A percentile compares a stretch with the other conserved stretches of the same genome.
Conservation (phyloP, 2,329 filamentous ascomycete species). For the Penicillium vulpinum region DNA sequence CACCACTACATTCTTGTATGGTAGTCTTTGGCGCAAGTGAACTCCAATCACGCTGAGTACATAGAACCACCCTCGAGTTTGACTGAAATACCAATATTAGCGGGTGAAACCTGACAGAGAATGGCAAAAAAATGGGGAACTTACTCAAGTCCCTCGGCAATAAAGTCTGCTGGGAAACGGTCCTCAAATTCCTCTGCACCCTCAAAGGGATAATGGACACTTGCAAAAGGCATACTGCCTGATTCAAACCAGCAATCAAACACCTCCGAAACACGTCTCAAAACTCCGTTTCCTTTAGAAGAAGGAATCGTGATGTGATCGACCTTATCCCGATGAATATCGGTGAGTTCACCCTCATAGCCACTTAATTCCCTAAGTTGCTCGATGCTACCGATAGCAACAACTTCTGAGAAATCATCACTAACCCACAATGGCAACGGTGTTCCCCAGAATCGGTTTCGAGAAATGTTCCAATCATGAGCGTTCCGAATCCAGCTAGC, state of each 20-base stretch:
- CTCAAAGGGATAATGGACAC: conserved; percentile 88
- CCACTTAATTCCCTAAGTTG: conserved; percentile 85
- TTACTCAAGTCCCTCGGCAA: conserved; percentile 67
- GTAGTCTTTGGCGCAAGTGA: conserved; percentile 78
- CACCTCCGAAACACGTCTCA: conserved; percentile 80
- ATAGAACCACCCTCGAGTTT: conserved; percentile 97
- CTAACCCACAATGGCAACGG: conserved; percentile 90
- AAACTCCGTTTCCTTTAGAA: conserved; percentile 78
- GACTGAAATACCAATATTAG: conserved; percentile 54
- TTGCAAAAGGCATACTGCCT: conserved; percentile 92
- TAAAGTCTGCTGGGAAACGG: conserved; percentile 88
- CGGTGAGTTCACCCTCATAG: conserved; percentile 77
- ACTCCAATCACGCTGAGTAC: conserved; percentile 85
- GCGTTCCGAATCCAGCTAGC: conserved; percentile 89
- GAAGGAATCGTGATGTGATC: conserved; percentile 94
- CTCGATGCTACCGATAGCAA: conserved; percentile 81
- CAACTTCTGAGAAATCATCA: conserved; percentile 80
- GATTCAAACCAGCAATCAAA: conserved; percentile 99
- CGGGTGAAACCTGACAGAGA: background rate
- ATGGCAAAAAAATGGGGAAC: background rate
- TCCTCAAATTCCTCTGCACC: conserved; percentile 78
- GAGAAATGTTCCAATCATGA: conserved; percentile 91
- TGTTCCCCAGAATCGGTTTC: conserved; percentile 94
- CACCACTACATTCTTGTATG: conserved; percentile 95
- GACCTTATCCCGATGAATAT: conserved; percentile 89